These are phyloP conservation scores for Nicotiana sylvestris DNA, from an alignment of 257 asterid species.

Conservation along the genomic window DNA sequence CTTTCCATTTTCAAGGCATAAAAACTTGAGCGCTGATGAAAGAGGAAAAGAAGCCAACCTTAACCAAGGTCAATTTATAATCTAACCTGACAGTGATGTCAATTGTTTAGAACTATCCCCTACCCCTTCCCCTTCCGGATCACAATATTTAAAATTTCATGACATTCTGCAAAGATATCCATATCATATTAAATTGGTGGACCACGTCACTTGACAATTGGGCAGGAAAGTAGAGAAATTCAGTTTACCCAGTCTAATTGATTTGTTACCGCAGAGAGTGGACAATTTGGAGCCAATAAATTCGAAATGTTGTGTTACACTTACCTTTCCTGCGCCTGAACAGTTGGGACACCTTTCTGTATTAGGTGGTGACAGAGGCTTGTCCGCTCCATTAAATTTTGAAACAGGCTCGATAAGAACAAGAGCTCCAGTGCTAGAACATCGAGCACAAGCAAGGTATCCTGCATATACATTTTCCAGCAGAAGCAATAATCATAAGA, in stretches of 20 bases:
- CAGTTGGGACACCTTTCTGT: constrained; percentile 86
- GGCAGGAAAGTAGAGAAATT: neutral
- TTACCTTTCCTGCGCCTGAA: constrained; percentile 93
- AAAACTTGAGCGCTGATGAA: neutral
- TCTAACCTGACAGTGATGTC: neutral
- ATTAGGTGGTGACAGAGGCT: constrained; percentile 59
- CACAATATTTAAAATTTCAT: neutral
- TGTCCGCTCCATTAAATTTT: constrained; percentile 39
- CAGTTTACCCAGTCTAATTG: neutral
- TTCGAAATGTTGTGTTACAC: constrained; percentile 9
- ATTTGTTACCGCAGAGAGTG: neutral
- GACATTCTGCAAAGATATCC: neutral
- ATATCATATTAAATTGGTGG: neutral
- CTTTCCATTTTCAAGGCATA: neutral
- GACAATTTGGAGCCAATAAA: neutral
- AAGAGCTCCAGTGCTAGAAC: constrained; percentile 76
- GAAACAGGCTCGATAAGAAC: constrained; percentile 77
- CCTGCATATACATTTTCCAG: constrained; percentile 36
- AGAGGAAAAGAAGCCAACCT: neutral
- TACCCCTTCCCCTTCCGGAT: neutral
- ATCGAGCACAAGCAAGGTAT: constrained; percentile 95
- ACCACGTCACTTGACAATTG: neutral
- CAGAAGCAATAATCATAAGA: constrained; percentile 14
- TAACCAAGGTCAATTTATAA: neutral
- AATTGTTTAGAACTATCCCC: neutral